Conservation (phyloP, 2,329 filamentous ascomycete species). For the Colletotrichum incanum region DNA sequence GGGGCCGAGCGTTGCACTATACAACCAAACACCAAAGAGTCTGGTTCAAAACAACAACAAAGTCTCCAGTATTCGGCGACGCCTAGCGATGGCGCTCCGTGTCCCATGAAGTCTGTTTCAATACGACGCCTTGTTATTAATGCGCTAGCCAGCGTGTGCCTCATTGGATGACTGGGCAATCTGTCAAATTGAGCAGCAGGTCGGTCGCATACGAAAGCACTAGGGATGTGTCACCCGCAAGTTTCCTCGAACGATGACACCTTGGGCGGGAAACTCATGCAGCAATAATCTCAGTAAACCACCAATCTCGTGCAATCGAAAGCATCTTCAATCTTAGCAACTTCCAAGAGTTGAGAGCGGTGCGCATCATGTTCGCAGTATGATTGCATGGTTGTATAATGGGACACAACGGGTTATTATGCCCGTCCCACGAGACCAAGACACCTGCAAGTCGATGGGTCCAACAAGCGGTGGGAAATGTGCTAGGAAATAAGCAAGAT, state of each 20-base stretch:
- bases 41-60: conserved; percentile 2
- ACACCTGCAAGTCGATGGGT: conserved; percentile 21
- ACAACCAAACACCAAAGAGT: conserved; percentile 3
- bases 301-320: neutral
- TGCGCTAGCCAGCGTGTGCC: neutral
- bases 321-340: neutral
- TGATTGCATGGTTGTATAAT: neutral
- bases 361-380: conserved; percentile 11
- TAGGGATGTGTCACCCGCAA: neutral
- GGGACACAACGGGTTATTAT: conserved; percentile 20
- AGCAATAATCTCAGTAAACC: neutral
- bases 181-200: conserved; percentile 12
- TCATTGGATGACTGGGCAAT: conserved; percentile 3
- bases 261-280: conserved; percentile 16
- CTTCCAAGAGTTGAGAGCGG: neutral
- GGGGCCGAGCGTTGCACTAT: conserved; percentile 9
- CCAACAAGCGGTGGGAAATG: conserved; percentile 29
- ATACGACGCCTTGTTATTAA: conserved; percentile 32
- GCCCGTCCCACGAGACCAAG: conserved; percentile 5
- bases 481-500: conserved; percentile 32
- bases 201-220: neutral
- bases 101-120: conserved; percentile 33
- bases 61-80: conserved; percentile 12
- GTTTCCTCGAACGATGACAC: conserved; percentile 8
- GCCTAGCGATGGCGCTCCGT: conserved; percentile 25